These are phyloP conservation scores for Talaromyces sp. DNA, from an alignment of 2,329 filamentous ascomycete genomes.

Conservation along the genomic window DNA sequence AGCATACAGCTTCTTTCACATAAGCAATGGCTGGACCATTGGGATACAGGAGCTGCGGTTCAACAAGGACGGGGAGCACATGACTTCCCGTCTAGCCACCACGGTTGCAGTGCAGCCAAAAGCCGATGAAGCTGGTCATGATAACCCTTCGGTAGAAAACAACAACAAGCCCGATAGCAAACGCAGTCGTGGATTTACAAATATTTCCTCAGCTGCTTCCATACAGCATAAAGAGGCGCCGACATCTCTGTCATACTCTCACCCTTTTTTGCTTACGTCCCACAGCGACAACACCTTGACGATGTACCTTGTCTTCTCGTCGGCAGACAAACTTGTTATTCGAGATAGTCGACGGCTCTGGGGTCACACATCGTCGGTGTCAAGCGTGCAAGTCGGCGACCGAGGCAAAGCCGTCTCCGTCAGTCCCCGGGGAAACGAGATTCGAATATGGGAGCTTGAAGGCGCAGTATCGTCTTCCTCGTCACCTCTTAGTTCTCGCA, in stretches of 20 bases:
- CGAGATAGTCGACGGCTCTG: slow-evolving; percentile 74
- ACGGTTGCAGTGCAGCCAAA: slow-evolving; percentile 39
- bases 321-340: slow-evolving; percentile 62
- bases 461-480: slow-evolving; percentile 53
- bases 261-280: slow-evolving; percentile 82
- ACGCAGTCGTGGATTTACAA: not conserved
- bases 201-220: slow-evolving; percentile 25
- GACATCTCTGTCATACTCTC: slow-evolving; percentile 67
- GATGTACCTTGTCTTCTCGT: slow-evolving; percentile 77
- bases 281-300: slow-evolving; percentile 86
- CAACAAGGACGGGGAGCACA: slow-evolving; percentile 45
- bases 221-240: slow-evolving; percentile 51
- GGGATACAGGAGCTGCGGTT: slow-evolving; percentile 88
- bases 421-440: slow-evolving; percentile 72
- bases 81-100: slow-evolving; percentile 40
- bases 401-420: slow-evolving; percentile 89
- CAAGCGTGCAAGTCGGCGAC: slow-evolving; percentile 78
- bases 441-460: slow-evolving; percentile 87
- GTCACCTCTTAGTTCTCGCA: slow-evolving; percentile 40
- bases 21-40: slow-evolving; percentile 78
- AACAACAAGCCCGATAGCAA: slow-evolving; percentile 26
- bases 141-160: slow-evolving; percentile 20
- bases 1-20: slow-evolving; percentile 78
- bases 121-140: slow-evolving; percentile 16
- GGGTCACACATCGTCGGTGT: slow-evolving; percentile 89